Evolutionary conservation across 2,329 filamentous ascomycete genomes (phyloP).

Genomic region (Ramichloridium luteum): DNA sequence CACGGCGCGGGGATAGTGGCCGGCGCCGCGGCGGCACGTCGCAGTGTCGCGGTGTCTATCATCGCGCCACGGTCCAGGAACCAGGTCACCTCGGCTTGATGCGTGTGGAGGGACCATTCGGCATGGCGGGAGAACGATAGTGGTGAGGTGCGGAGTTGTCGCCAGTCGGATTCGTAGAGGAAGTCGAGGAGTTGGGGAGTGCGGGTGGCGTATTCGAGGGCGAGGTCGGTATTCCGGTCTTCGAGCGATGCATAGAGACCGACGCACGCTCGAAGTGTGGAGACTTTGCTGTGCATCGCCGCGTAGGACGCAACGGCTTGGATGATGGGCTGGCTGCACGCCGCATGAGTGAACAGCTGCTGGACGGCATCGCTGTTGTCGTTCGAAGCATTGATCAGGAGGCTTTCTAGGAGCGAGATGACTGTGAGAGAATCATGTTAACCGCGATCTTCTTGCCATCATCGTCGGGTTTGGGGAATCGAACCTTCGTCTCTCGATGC

Average conservation of each 20-base stretch:
- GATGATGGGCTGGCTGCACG: constrained; percentile 1
- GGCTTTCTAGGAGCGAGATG: constrained; percentile 3
- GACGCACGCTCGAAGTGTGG: constrained; percentile 8
- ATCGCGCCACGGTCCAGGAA: constrained; percentile 9
- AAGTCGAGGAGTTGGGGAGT: constrained; percentile 7
- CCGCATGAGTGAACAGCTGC: constrained; percentile 1
- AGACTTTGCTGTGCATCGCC: constrained; percentile 8
- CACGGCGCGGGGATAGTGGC: constrained; percentile 4
- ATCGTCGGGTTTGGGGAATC: not conserved
- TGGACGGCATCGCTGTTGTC: constrained; percentile 7
- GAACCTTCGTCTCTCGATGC: not conserved
- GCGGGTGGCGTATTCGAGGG: constrained; percentile 8
- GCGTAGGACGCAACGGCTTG: constrained; percentile 9
- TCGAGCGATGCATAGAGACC: constrained; percentile 7
- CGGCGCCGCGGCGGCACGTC: constrained; percentile 4
- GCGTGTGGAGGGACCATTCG: constrained; percentile 10
- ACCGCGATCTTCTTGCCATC: not conserved
- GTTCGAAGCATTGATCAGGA: constrained; percentile 6
- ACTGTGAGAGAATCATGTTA: constrained; percentile 2
- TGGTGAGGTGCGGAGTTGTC: constrained; percentile 7
- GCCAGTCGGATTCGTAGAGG: constrained; percentile 10
- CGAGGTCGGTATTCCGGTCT: constrained; percentile 9
- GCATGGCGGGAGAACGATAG: constrained; percentile 8
- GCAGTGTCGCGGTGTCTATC: constrained; percentile 6
- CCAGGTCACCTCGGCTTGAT: constrained; percentile 9